Percentiles rank a stretch among this genome's conserved stretches.
Conservation (phyloP, 2,329 filamentous ascomycete genomes). For the Clarireedia monteithiana region DNA sequence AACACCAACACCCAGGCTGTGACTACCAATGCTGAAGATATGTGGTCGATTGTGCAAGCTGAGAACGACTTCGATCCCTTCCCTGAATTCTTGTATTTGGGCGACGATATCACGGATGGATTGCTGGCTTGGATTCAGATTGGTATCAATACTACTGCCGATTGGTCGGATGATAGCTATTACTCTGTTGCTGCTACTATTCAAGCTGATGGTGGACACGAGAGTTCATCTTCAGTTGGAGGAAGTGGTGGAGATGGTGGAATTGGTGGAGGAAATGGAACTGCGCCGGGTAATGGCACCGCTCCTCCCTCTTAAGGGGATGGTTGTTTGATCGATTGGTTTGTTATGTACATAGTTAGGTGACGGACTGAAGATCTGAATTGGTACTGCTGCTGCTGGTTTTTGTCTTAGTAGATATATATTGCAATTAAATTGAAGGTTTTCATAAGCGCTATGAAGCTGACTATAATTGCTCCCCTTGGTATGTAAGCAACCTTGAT, state of each 20-base stretch:
- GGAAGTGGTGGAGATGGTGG: background rate
- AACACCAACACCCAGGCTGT: slow-evolving; percentile 33
- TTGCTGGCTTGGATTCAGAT: slow-evolving; percentile 42
- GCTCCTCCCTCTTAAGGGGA: background rate
- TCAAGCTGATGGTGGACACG: slow-evolving; percentile 15
- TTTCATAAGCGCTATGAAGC: no score
- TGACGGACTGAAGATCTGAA: no score
- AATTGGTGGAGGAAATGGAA: background rate
- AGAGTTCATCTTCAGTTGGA: background rate
- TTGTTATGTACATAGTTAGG: no score
- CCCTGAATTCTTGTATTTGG: slow-evolving; percentile 44
- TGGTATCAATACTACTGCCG: slow-evolving; percentile 33
- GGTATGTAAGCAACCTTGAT: no score
- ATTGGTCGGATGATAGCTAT: slow-evolving; percentile 16
- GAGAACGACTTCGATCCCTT: slow-evolving; percentile 43
- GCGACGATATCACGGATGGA: slow-evolving; percentile 39
- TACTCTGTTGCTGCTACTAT: slow-evolving; percentile 14
- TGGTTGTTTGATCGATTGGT: no score
- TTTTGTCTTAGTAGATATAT: no score
- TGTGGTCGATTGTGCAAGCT: slow-evolving; percentile 35
- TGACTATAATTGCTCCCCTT: no score
- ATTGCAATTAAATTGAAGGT: no score
- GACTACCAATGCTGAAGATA: slow-evolving; percentile 43
- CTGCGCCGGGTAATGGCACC: background rate
- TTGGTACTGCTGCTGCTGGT: no score